Evolutionary conservation across 2,329 filamentous ascomycete genomes (phyloP), one percentile per base, ranked within the genome.

Genomic region (Apiospora aurea): DNA sequence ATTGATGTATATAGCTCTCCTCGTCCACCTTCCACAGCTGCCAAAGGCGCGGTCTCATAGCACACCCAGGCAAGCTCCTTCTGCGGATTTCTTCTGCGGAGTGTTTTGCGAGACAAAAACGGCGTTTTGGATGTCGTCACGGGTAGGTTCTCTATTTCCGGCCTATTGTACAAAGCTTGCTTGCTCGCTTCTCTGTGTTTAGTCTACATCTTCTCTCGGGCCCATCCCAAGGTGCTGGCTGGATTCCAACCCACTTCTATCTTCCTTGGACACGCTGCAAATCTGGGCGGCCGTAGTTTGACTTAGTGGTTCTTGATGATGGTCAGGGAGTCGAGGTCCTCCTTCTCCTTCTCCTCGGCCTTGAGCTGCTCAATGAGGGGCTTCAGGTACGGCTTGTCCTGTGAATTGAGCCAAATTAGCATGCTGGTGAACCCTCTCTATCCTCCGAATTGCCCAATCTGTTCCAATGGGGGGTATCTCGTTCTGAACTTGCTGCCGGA

Each of bases 311-410:
- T 76, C 74, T 77, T 77, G 72, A 79, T 51, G 51, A 80, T 53
- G 71, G 76, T 79, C 74, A 80, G 34, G 21, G 79, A 73, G 74
- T 81, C 79, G 47, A 81, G 81, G 69, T 81, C 84, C 78, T 88
- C 86, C 83, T 85, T 86, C 85, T 91, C 89, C 77, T 80, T 80
- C 73, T 77, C 73, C 77, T 84, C 83, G 72, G 83, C 84, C 74
- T 82, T 76, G 79, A 90, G 81, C 80, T 88, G 80, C 75, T 84
- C 80, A 77, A 90, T 84, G 76, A 90, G 82, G 74, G 85, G 86
- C 75, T 79, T 77, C 64, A 91, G 85, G 83, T 91, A 73, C 43
- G 85, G 86, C 47, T 81, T 78, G 76, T 91, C 89, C 85, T 88
- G 73, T 74, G 21, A 24, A 41, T 46, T 14, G 72, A 29, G 38